Evolutionary conservation across 192 early-diverging fungal genomes (phyloP).

Genomic region (Podila horticola): DNA sequence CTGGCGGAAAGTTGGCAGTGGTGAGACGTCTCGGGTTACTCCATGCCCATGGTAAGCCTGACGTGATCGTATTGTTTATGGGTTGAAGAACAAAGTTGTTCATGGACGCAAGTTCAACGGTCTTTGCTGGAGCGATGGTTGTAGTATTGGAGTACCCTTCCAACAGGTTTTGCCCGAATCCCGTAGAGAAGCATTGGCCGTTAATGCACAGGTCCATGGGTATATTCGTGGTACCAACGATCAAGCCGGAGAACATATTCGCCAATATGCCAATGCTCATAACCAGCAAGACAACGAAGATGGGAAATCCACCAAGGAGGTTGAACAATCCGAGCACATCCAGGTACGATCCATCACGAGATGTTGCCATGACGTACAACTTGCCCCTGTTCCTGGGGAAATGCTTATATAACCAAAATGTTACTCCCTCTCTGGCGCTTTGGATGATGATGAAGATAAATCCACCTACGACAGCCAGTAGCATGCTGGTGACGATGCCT

Average conservation of each 20-base stretch:
- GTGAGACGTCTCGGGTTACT: slow-evolving; percentile 6
- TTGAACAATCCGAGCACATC: slow-evolving; percentile 14
- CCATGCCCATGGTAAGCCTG: slow-evolving; percentile 7
- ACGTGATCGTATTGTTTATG: neutral
- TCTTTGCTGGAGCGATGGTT: neutral
- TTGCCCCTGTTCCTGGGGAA: slow-evolving; percentile 20
- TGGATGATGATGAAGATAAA: slow-evolving; percentile 18
- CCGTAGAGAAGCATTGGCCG: slow-evolving; percentile 11
- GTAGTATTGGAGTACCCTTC: slow-evolving; percentile 8
- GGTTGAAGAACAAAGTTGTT: too few species aligned
- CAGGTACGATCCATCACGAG: slow-evolving; percentile 14
- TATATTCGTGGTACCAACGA: slow-evolving; percentile 15
- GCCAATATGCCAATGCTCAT: slow-evolving; percentile 6
- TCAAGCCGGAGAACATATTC: slow-evolving; percentile 5
- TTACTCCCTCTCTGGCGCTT: slow-evolving; percentile 13
- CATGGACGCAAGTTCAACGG: too few species aligned
- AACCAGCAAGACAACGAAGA: slow-evolving; percentile 7
- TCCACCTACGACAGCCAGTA: slow-evolving; percentile 8
- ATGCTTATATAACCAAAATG: slow-evolving; percentile 6
- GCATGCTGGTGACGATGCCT: slow-evolving; percentile 13
- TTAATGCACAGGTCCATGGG: slow-evolving; percentile 4
- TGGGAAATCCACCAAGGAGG: slow-evolving; percentile 14
- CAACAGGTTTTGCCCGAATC: slow-evolving; percentile 9
- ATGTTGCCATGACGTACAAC: slow-evolving; percentile 17
- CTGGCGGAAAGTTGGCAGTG: neutral